phyloP scores from a whole-genome alignment of 2,329 filamentous ascomycete species.

The Blastomyces silverae region DNA sequence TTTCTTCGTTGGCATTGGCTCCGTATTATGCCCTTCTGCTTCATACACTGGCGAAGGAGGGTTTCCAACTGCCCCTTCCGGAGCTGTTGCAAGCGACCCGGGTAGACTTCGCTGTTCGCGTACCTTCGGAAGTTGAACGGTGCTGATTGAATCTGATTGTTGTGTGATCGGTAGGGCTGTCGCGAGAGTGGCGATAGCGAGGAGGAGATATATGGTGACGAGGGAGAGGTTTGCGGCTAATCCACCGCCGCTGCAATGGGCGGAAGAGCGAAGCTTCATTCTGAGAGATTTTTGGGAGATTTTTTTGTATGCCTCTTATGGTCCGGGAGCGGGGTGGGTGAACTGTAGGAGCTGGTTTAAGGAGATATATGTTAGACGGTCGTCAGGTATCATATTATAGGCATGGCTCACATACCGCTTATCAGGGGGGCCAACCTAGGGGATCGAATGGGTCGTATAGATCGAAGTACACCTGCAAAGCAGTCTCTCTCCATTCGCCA shows the following conservation, averaged over 20 bases:
- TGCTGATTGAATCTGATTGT: not conserved
- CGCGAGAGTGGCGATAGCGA: not conserved
- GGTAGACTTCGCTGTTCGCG: conserved; percentile 4
- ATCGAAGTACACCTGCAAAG: not conserved
- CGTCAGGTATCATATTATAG: not conserved
- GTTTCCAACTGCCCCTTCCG: conserved; percentile 7
- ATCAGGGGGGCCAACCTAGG: not conserved
- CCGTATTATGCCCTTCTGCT: not conserved
- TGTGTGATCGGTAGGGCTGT: not conserved
- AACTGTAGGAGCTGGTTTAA: not conserved
- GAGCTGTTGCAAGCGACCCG: conserved; percentile 8
- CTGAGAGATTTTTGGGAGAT: not conserved
- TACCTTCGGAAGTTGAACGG: not conserved
- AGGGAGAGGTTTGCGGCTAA: not conserved
- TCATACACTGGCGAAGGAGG: not conserved
- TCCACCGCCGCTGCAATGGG: not conserved
- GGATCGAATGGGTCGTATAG: not conserved
- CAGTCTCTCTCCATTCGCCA: not conserved
- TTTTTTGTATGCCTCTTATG: not conserved
- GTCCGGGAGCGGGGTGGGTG: not conserved
- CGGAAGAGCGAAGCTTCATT: not conserved
- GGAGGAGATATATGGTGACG: not conserved
- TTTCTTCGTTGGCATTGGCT: conserved; percentile 2
- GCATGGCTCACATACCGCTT: not conserved
- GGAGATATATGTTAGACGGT: not conserved